phyloP scores from a whole-genome alignment of 352 stramenopile species.

The Lagenidium sp. region DNA sequence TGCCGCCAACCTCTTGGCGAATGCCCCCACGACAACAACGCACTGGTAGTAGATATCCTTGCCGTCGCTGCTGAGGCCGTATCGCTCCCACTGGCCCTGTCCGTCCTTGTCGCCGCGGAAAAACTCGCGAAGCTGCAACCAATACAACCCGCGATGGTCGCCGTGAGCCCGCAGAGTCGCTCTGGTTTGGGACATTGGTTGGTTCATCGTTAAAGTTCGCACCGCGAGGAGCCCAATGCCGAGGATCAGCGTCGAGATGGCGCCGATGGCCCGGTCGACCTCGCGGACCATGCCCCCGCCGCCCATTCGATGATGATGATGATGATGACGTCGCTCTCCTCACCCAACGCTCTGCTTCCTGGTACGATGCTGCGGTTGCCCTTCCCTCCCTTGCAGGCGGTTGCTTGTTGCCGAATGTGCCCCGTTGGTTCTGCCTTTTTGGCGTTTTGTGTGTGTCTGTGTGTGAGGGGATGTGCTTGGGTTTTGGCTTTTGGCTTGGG shows the following conservation, averaged over 20 bases:
- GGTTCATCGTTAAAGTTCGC: conserved; percentile 3
- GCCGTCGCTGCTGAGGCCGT: conserved; percentile 25
- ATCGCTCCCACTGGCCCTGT: conserved; percentile 48
- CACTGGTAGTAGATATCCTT: conserved; percentile 77
- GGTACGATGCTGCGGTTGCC: background rate
- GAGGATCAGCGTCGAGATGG: conserved; percentile 65
- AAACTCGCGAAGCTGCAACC: conserved; percentile 43
- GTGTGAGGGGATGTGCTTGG: too few relatives aligned
- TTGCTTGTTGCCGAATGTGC: too few relatives aligned
- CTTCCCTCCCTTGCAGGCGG: background rate
- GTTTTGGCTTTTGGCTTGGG: too few relatives aligned
- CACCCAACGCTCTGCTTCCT: background rate
- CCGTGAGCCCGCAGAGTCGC: too few relatives aligned
- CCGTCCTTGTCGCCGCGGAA: conserved; percentile 38
- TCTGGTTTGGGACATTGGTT: too few relatives aligned
- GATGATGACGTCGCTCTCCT: conserved; percentile 3
- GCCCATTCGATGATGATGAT: conserved; percentile 22
- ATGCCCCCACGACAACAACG: conserved; percentile 5
- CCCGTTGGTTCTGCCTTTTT: too few relatives aligned
- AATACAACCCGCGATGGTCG: too few relatives aligned
- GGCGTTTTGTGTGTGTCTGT: too few relatives aligned
- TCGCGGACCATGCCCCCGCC: conserved; percentile 53
- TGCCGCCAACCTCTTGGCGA: background rate
- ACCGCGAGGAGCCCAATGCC: conserved; percentile 66
- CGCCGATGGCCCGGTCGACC: conserved; percentile 70